A percentile compares a stretch with the other conserved stretches of the same genome.
phyloP scores from a whole-genome alignment of 441 rosid species.

The Bocquillonia castaneifolia region DNA sequence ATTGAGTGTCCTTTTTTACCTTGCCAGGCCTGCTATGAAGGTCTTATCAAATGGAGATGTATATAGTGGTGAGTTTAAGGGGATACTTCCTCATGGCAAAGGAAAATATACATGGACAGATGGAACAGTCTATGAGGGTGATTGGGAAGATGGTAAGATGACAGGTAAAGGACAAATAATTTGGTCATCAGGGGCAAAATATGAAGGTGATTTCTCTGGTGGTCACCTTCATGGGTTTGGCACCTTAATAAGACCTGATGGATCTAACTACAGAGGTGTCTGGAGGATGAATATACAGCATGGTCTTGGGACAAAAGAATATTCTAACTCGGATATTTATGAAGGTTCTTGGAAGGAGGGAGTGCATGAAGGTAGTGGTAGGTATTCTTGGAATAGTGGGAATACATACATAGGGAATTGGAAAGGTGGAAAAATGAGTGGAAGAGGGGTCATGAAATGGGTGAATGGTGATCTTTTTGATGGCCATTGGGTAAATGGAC shows the following conservation, averaged over 20 bases:
- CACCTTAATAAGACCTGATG: constrained; percentile 46
- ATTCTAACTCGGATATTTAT: constrained; percentile 65
- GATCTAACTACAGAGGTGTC: constrained; percentile 61
- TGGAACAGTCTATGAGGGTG: constrained; percentile 73
- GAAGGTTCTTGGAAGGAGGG: constrained; percentile 98
- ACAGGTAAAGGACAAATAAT: constrained; percentile 64
- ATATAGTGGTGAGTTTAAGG: constrained; percentile 57
- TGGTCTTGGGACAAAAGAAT: constrained; percentile 76
- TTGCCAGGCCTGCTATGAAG: constrained; percentile 46
- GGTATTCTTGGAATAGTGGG: constrained; percentile 73
- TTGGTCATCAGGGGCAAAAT: constrained; percentile 75
- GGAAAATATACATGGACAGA: constrained; percentile 76
- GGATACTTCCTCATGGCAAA: constrained; percentile 63
- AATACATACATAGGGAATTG: constrained; percentile 74
- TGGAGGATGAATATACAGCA: constrained; percentile 90
- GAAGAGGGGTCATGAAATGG: constrained; percentile 96
- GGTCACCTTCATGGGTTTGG: constrained; percentile 85
- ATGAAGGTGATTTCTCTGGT: constrained; percentile 84
- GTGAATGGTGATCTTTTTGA: constrained; percentile 69
- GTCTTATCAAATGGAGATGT: constrained; percentile 63
- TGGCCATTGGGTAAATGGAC: constrained; percentile 82
- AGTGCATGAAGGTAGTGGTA: constrained; percentile 71
- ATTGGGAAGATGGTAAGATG: constrained; percentile 89
- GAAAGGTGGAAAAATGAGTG: constrained; percentile 82
- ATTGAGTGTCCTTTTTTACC: background rate